Conservation (phyloP, 1,139 yeast species). For the Debaryomyces psychrophilus region DNA sequence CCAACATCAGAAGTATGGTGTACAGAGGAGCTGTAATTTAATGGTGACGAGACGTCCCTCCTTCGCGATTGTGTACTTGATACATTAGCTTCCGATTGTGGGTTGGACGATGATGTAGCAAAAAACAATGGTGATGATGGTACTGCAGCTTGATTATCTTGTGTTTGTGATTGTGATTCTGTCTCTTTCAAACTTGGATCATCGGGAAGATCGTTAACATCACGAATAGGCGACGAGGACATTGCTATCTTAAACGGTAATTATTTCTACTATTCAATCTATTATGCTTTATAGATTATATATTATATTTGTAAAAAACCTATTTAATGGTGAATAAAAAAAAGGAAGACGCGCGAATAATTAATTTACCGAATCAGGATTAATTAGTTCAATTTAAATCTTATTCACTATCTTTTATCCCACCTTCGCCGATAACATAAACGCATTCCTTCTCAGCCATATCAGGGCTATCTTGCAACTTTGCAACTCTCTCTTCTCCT, state of each 20-base stretch:
- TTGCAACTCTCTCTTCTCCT: conserved; percentile 68
- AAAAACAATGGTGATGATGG: conserved; percentile 73
- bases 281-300: neutral
- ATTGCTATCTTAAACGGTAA: conserved; percentile 14
- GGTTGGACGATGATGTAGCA: conserved; percentile 56
- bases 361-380: conserved; percentile 31
- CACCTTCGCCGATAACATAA: conserved; percentile 55
- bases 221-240: conserved; percentile 38
- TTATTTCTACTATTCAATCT: neutral
- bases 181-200: conserved; percentile 29
- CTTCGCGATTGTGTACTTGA: conserved; percentile 25
- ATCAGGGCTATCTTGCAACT: conserved; percentile 64
- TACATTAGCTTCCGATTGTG: conserved; percentile 38
- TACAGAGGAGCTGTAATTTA: conserved; percentile 48
- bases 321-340: conserved; percentile 9
- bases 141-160: conserved; percentile 39
- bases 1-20: conserved; percentile 41
- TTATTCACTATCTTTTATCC: conserved; percentile 49
- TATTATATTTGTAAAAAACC: conserved; percentile 1
- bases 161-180: conserved; percentile 40
- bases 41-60: conserved; percentile 45
- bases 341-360: conserved; percentile 17
- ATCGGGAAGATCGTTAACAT: conserved; percentile 28
- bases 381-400: conserved; percentile 14
- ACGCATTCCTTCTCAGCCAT: conserved; percentile 63